These are phyloP conservation scores for Gonium pectorale DNA, from an alignment of 139 green algal genomes.

Conservation along the genomic window DNA sequence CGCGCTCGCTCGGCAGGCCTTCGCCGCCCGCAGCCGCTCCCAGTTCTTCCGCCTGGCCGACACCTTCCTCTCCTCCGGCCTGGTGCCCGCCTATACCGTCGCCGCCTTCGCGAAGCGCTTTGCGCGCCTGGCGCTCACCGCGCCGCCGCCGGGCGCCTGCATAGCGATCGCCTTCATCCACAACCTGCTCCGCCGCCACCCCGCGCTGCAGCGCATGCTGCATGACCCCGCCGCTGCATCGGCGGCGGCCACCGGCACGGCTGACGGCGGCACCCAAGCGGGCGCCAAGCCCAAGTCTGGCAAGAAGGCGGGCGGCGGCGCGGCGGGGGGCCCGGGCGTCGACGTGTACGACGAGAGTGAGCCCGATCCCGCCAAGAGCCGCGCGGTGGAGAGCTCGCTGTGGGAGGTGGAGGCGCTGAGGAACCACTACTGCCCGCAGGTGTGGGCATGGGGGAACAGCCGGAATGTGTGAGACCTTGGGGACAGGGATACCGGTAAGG, in stretches of 20 bases:
- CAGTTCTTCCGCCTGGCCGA: constrained; percentile 88
- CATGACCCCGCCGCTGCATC: constrained; percentile 67
- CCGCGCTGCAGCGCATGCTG: constrained; percentile 85
- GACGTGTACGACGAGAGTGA: constrained; percentile 75
- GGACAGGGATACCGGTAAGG: too few relatives aligned
- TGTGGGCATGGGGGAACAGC: constrained; percentile 49
- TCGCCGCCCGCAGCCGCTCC: constrained; percentile 21
- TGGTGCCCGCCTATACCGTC: constrained; percentile 95
- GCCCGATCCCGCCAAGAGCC: constrained; percentile 77
- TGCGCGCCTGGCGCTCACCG: constrained; percentile 81
- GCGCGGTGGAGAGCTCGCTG: constrained; percentile 91
- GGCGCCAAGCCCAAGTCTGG: too few relatives aligned
- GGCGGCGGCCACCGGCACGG: background rate
- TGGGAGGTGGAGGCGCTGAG: constrained; percentile 93
- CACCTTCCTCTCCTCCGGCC: constrained; percentile 88
- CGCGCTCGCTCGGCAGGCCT: constrained; percentile 7
- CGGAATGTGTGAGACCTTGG: too few relatives aligned
- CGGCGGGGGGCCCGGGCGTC: background rate
- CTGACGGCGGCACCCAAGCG: constrained; percentile 1
- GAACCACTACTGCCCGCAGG: constrained; percentile 88
- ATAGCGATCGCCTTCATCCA: constrained; percentile 91
- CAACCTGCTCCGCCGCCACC: constrained; percentile 96
- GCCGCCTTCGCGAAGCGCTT: constrained; percentile 96
- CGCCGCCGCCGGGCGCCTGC: constrained; percentile 82
- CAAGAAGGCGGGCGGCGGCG: background rate